phyloP scores from a whole-genome alignment of 148 eudicot species.

The Fagopyrum homotropicum region DNA sequence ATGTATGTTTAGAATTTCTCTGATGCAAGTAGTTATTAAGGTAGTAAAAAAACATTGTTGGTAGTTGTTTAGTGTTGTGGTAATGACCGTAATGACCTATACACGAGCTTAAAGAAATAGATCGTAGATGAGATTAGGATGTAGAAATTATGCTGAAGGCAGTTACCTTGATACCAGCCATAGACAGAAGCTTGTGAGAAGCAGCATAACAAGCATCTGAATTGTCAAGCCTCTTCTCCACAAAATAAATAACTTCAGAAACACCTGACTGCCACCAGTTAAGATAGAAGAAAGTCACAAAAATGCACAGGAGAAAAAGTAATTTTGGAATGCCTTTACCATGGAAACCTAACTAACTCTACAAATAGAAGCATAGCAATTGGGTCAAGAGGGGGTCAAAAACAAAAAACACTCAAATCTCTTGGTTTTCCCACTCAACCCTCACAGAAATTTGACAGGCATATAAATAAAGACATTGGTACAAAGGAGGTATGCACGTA shows the following conservation, averaged over 20 bases:
- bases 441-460: neutral
- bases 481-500: neutral
- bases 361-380: neutral
- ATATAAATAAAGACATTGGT: too few species aligned
- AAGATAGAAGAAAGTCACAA: neutral
- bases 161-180: constrained; percentile 71
- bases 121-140: neutral
- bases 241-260: constrained; percentile 79
- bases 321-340: constrained; percentile 3
- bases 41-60: neutral
- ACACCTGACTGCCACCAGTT: constrained; percentile 59
- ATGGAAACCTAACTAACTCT: neutral
- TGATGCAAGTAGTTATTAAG: neutral
- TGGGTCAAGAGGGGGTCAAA: too few species aligned
- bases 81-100: too few species aligned
- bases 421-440: neutral
- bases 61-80: too few species aligned
- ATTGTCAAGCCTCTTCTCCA: constrained; percentile 71
- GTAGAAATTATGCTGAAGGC: neutral
- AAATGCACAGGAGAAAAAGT: neutral
- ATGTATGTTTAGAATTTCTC: neutral
- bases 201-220: constrained; percentile 53
- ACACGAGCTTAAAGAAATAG: neutral
- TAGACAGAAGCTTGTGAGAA: constrained; percentile 71
- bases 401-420: neutral